Base-by-base conservation (phyloP, 2,329 filamentous ascomycete genomes). In the Clarireedia sp. region DNA sequence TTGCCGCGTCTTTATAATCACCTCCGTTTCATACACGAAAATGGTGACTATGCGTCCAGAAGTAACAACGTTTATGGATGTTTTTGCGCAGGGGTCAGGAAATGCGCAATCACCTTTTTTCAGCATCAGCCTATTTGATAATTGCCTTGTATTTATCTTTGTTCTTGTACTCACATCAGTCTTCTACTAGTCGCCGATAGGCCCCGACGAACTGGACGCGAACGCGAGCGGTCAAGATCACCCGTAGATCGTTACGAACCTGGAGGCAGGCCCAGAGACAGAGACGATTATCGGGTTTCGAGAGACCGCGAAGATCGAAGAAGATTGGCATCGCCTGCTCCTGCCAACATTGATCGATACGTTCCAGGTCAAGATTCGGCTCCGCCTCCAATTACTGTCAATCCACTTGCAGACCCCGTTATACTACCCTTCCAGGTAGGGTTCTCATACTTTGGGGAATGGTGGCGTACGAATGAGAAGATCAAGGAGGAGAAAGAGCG, bases 361-460 rank as follows among this genome's bases (percentile, higher is more conserved):
- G 85, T 94, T 19, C 89, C 89, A 1, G 87, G 87, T 17, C 85
- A 89, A 62, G 82, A 86, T 52, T 71, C 67, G 56, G 67, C 75
- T 23, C 69, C 49, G 17, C 33, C 79, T 29, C 74, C 78, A 8
- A 71, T 79, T 14, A 74, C 75, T 1, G 71, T 75, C 17, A 91
- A 91, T 62, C 87, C 86, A 8, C 73, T 92, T 3, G 77, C 80
- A 12, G 87, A 92, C 59, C 88, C 88, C 1, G 76, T 86, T 63
- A 81, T 81, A 58, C 76, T 92, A 9, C 82, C 86, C 2, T 90
- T 87, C 60, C 88, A 92, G 68, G 88, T 91, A 54, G 88, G 88
- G 1, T 92, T 92, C 71, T 91, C 87, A 14, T 92, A 86, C 70
- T 92, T 89, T 64, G 85, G 88, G 17, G 88, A 92, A 70, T 92